Evolutionary conservation across 371 early-diverging fungal species (phyloP).

Genomic region (Furculomyces boomerangus): DNA sequence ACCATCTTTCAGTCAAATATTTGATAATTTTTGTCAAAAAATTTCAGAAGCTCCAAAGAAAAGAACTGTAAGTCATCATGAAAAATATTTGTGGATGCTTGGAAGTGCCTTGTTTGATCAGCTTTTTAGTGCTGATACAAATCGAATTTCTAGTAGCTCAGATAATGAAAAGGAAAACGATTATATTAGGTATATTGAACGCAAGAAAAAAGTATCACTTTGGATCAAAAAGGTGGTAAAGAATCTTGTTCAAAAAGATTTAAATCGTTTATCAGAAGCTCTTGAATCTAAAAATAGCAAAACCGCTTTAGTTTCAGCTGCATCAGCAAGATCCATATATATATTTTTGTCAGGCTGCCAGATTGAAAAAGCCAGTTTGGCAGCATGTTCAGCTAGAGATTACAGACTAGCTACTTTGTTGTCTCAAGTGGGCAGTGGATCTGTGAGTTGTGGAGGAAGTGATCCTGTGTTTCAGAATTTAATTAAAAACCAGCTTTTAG

Average conservation of each 20-base stretch:
- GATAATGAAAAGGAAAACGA: background rate
- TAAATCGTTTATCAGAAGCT: constrained; percentile 1
- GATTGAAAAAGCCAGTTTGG: constrained; percentile 32
- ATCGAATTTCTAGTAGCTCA: background rate
- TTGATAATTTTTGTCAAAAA: background rate
- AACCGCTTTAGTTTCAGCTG: constrained; percentile 1
- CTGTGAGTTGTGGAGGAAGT: constrained; percentile 17
- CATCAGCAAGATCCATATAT: constrained; percentile 21
- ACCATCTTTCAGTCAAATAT: background rate
- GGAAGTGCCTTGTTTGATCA: background rate
- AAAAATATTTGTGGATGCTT: background rate
- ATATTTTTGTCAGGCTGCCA: constrained; percentile 29
- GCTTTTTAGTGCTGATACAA: background rate
- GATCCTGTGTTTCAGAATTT: constrained; percentile 23
- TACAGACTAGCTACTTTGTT: constrained; percentile 47
- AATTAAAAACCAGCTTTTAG: constrained; percentile 30
- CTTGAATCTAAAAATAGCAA: background rate
- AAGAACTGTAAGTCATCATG: background rate
- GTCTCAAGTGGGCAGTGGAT: constrained; percentile 37
- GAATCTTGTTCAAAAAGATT: constrained; percentile 3
- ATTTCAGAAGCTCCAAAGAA: background rate
- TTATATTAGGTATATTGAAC: background rate
- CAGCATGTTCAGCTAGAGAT: constrained; percentile 31
- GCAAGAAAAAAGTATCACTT: constrained; percentile 9
- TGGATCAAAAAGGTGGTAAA: constrained; percentile 22